Base-by-base conservation (phyloP, 2,329 filamentous ascomycete species). In the Chalara sp. region DNA sequence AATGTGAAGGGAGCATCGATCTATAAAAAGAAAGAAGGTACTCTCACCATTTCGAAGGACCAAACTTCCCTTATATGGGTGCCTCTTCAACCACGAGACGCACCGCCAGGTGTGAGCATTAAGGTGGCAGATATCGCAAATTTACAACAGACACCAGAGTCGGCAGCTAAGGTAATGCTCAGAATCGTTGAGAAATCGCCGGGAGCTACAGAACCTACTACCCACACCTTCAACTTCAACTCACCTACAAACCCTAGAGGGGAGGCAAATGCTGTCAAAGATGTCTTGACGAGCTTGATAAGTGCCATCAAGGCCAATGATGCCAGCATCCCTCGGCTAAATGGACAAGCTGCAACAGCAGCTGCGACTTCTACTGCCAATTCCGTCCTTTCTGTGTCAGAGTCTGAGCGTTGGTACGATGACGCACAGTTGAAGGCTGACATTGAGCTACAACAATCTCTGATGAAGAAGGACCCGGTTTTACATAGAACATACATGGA, bases 21-120 rank as follows among this genome's bases (percentile, higher is more conserved):
- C 52, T 97, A 93, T 78, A 97, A 96, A 73, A 99, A 97, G 76
- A 93, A 95, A 70, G 88, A 97, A 74, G 93, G 93, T 66, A 80
- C 81, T 54, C 73, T 99, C 63, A 80, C 82, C 30, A 76, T 97
- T 60, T 83, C 87, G 12, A 73, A 78, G 51, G 89, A 96, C 68
- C 77, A 81, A 62, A 80, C 80, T 63, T 82, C 78, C 37, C 80
- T 97, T 54, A 85, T 81, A 67, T 99, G 92, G 92, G 88, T 83
- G 32, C 87, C 89, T 7, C 76, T 80, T 49, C 77, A 78, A 44
- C 77, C 80, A 33, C 71, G 74, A 21, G 76, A 75, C 49, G 80
- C 83, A 3, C 75, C 82, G 48, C 78, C 87, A 4, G 73, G 77
- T 30, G 72, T 96, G 54, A 84, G 81, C 1, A 78, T 97, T 52